Evolutionary conservation across 2,329 filamentous ascomycete genomes (phyloP).

Genomic region (Blumeria graminis): DNA sequence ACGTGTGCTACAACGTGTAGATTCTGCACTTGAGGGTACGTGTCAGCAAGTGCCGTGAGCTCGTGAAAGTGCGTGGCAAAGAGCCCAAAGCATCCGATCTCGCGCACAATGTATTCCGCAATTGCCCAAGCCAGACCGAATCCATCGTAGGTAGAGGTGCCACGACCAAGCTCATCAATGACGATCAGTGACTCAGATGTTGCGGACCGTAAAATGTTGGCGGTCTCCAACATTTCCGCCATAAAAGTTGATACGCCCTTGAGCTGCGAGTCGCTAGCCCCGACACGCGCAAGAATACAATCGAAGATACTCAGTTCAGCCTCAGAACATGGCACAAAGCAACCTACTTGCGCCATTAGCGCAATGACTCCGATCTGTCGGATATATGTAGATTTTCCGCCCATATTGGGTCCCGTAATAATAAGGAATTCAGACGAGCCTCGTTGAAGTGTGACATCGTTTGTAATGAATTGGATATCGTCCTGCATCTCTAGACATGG

Average conservation of each 20-base stretch:
- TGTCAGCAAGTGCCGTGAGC: constrained; percentile 70
- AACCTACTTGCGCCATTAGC: constrained; percentile 89
- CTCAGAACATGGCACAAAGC: constrained; percentile 77
- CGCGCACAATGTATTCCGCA: constrained; percentile 85
- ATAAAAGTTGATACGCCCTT: constrained; percentile 98
- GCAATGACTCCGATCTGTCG: constrained; percentile 92
- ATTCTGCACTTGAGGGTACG: constrained; percentile 71
- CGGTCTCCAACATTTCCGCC: constrained; percentile 98
- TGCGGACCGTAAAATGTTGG: constrained; percentile 92
- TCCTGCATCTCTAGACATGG: constrained; percentile 98
- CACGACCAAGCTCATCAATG: constrained; percentile 89
- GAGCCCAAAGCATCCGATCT: constrained; percentile 81
- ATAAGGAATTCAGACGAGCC: constrained; percentile 50
- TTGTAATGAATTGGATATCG: constrained; percentile 95
- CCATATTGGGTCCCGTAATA: constrained; percentile 86
- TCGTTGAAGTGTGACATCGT: constrained; percentile 65
- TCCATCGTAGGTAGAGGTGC: constrained; percentile 93
- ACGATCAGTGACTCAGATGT: constrained; percentile 92
- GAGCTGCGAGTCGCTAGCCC: constrained; percentile 85
- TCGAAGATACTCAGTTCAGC: constrained; percentile 93
- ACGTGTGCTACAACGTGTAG: constrained; percentile 94
- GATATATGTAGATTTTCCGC: constrained; percentile 95
- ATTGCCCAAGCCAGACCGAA: constrained; percentile 99
- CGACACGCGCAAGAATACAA: constrained; percentile 84
- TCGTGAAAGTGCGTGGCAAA: constrained; percentile 99